Evolutionary conservation across 2,329 filamentous ascomycete genomes (phyloP), one percentile per base, ranked within the genome.

Genomic region (Hypomyces rosellus): DNA sequence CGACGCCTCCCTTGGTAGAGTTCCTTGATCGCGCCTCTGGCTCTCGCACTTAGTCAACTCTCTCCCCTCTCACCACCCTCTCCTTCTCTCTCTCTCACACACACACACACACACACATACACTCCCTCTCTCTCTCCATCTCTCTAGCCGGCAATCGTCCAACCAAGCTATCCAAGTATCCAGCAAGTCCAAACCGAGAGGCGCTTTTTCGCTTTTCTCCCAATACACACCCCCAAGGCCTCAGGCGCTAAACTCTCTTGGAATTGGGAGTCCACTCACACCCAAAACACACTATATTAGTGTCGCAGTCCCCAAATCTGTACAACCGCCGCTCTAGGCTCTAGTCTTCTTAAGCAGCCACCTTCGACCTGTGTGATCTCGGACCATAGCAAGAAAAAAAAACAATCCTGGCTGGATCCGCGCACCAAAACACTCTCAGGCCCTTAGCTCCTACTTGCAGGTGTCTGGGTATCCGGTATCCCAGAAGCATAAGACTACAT

Each of bases 271-370:
- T 53, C 59, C 61, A 62, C 43, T 57, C 60, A 55, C 61, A 61
- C 57, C 60, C 61, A 65, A 59, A 65, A 56, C 62, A 63, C 63
- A 68, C 66, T 69, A 69, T 69, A 69, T 66, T 69, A 69, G 67
- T 67, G 62, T 59, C 59, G 60, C 59, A 58, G 63, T 67, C 65
- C 67, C 65, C 64, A 66, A 48, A 46, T 47, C 51, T 50, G 51
- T 53, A 34, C 34, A 43, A 53, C 51, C 43, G 50, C 25, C 34
- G 40, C 33, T 49, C 48, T 45, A 46, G 45, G 51, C 34, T 53
- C 30, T 51, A 53, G 52, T 42, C 42, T 52, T 46, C 54, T 56
- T 55, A 57, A 57, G 57, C 55, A 30, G 25, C 25, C 6, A 30
- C 57, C 51, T 53, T 59, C 51, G 54, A 57, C 54, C 53, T 60